Percentiles rank a stretch among this genome's conserved stretches.
Conservation (phyloP, 2,329 filamentous ascomycete species). For the Cladophialophora chaetospira region DNA sequence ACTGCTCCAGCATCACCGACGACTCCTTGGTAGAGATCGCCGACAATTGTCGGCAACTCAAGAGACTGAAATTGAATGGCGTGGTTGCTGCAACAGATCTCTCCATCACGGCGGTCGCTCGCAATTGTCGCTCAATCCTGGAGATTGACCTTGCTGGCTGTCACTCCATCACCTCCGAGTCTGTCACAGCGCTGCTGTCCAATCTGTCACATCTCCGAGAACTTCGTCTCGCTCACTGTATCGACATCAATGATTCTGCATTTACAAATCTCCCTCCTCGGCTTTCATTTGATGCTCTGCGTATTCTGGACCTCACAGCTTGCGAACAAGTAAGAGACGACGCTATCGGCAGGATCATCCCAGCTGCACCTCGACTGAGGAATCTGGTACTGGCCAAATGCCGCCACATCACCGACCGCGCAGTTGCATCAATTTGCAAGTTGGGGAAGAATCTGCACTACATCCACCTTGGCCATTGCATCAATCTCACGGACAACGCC, state of each 20-base stretch:
- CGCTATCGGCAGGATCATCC: constrained; percentile 84
- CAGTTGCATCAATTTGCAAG: constrained; percentile 82
- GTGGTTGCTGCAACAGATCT: constrained; percentile 81
- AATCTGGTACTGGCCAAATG: constrained; percentile 96
- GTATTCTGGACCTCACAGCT: constrained; percentile 91
- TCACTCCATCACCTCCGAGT: constrained; percentile 74
- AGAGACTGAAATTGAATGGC: constrained; percentile 93
- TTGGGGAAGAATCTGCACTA: constrained; percentile 97
- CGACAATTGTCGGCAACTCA: constrained; percentile 79
- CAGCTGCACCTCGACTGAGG: constrained; percentile 79
- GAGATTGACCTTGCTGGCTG: constrained; percentile 95
- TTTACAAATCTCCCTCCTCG: constrained; percentile 75
- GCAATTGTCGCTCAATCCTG: constrained; percentile 86
- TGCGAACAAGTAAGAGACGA: constrained; percentile 82
- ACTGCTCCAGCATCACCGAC: constrained; percentile 81
- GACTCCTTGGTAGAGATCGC: constrained; percentile 81
- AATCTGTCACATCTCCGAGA: constrained; percentile 85
- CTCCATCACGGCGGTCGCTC: constrained; percentile 81
- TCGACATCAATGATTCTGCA: constrained; percentile 80
- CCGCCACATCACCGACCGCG: constrained; percentile 83
- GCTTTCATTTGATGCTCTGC: constrained; percentile 77
- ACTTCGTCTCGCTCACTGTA: constrained; percentile 81
- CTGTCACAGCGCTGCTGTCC: constrained; percentile 77
- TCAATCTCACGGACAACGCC: constrained; percentile 83
- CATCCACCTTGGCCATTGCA: constrained; percentile 91